Conservation (phyloP, 345 rosid species). For the Syzygium aromaticum region DNA sequence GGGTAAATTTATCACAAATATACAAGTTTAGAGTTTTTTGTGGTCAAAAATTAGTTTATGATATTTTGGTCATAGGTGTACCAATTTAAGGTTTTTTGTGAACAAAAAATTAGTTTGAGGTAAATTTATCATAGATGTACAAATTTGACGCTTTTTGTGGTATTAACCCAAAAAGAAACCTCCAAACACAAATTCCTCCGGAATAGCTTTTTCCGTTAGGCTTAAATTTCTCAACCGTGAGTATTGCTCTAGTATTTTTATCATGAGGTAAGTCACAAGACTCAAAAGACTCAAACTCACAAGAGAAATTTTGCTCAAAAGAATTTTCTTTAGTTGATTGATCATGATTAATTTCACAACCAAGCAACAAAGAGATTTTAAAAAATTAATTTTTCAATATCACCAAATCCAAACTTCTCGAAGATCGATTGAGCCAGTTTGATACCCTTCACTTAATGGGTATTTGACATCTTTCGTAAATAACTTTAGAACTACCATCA, state of each 20-base stretch:
- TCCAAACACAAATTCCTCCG: neutral
- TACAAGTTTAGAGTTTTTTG: too few species aligned
- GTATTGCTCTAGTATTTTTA: neutral
- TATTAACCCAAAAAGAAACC: too few species aligned
- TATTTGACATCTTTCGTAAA: too few species aligned
- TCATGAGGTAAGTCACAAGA: neutral
- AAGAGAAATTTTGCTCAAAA: neutral
- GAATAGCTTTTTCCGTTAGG: neutral
- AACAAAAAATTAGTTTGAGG: too few species aligned
- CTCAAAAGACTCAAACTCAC: neutral
- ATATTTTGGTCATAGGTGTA: too few species aligned
- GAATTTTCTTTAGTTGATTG: neutral
- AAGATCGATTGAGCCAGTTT: neutral
- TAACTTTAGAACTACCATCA: too few species aligned
- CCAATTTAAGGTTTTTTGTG: too few species aligned
- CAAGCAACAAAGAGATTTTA: neutral
- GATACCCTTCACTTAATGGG: too few species aligned
- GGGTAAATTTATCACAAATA: too few species aligned
- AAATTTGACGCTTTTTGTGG: too few species aligned
- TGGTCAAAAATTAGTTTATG: too few species aligned
- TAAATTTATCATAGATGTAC: too few species aligned
- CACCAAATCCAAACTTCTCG: neutral
- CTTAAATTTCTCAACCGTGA: neutral
- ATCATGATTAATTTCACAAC: neutral
- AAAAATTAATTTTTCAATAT: neutral